These are phyloP conservation scores for Phytophthora quininea DNA, from an alignment of 352 stramenopile genomes.

Conservation along the genomic window DNA sequence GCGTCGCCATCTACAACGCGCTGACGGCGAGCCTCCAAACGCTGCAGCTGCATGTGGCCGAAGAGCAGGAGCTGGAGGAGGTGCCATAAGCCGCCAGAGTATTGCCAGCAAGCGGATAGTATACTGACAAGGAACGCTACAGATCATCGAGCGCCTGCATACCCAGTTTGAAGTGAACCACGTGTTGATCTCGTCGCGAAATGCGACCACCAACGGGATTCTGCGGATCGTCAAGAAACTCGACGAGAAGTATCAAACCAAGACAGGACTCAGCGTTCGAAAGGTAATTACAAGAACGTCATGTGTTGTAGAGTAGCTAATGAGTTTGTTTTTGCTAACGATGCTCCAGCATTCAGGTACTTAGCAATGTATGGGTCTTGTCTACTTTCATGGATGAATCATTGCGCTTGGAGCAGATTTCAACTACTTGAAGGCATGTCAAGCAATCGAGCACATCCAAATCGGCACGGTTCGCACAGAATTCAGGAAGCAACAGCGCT, in stretches of 20 bases:
- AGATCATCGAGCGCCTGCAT: conserved; percentile 68
- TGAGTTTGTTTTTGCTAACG: too few relatives aligned
- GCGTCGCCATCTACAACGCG: conserved; percentile 79
- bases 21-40: conserved; percentile 70
- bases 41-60: conserved; percentile 51
- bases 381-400: not conserved
- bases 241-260: conserved; percentile 50
- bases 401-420: conserved; percentile 57
- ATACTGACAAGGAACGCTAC: not conserved
- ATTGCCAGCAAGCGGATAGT: too few relatives aligned
- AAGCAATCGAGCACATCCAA: conserved; percentile 69
- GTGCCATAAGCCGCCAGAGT: conserved; percentile 20
- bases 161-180: conserved; percentile 79
- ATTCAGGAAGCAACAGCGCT: conserved; percentile 18
- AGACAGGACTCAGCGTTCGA: conserved; percentile 61
- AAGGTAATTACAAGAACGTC: conserved; percentile 46
- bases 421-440: conserved; percentile 71
- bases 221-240: conserved; percentile 71
- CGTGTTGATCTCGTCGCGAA: conserved; percentile 70
- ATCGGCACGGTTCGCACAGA: conserved; percentile 53
- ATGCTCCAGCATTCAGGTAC: conserved; percentile 51
- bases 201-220: conserved; percentile 65
- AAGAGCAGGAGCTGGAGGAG: conserved; percentile 51
- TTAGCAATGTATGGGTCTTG: not conserved
- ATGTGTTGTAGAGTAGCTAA: too few relatives aligned